Base-by-base conservation (phyloP, 345 rosid species). In the Noccaea caerulescens region DNA sequence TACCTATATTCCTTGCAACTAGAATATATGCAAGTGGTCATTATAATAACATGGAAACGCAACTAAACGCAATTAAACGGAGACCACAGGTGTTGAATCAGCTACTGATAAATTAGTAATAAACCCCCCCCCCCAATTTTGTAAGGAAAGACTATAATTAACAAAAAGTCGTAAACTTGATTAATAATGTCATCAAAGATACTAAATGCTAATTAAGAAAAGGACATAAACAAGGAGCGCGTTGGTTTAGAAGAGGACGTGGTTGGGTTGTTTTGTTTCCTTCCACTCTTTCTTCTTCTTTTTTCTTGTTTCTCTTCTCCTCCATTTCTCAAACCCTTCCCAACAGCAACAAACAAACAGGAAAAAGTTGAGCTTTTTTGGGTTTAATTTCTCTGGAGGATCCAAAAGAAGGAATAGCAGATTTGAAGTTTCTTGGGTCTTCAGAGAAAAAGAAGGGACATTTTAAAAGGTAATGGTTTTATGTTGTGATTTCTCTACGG, bases 211-310 rank as follows among this genome's bases (percentile, higher is more conserved):
- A 70, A 70, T 42, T 64, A 76, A 71, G 72, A 70, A 49, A 69
- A 57, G 8, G 79, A 63, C 71, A 70, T 32, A 70, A 64, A 50
- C 45, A 58, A 36, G 34, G 63, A 51, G 34, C 42, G 54, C 63
- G 75, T 69, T 69, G 67, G 68, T 75, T 56, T 41, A 56, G 75
- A 69, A 50, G 68, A 62, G 51, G 76, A 70, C 80, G 80, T 76
- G 76, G 76, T 70, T 70, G 80, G 57, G 62, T 63, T 76, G 72
- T 58, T 75, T 68, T 66, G 57, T 76, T 54, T 75, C 62, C 72
- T 70, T 70, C 72, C 57, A 64, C 76, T 76, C 76, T 70, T 70
- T 69, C 75, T 69, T 76, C 16, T 12, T 33, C 10, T 59, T 47
- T 53, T 2, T 3, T 27, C 2, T 27, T 27, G 30, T 27, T 27